Conservation (phyloP, 2,329 filamentous ascomycete genomes). For the Sclerotinia borealis region DNA sequence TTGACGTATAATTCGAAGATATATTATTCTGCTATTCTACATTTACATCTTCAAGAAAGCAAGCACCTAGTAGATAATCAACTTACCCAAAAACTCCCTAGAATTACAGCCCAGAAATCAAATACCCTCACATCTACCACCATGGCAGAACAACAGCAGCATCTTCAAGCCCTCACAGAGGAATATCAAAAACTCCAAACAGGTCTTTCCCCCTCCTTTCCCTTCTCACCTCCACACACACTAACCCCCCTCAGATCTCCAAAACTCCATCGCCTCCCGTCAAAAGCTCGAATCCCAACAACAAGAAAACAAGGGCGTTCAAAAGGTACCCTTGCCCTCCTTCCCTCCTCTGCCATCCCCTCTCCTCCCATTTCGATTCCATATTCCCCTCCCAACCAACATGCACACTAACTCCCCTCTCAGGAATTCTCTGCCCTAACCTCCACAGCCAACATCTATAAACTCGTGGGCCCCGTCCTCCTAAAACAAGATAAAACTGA, state of each 20-base stretch:
- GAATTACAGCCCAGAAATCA: not conserved
- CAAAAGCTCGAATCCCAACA: slow-evolving; percentile 92
- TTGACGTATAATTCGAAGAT: not conserved
- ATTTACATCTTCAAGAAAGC: not conserved
- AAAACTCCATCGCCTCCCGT: slow-evolving; percentile 66
- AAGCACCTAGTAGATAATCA: not conserved
- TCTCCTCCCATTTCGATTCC: not conserved
- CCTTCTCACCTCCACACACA: not conserved
- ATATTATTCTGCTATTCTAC: not conserved
- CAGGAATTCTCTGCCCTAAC: slow-evolving; percentile 78
- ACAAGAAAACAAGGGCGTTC: slow-evolving; percentile 85
- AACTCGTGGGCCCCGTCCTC: slow-evolving; percentile 85
- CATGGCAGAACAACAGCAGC: slow-evolving; percentile 70
- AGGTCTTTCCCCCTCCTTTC: slow-evolving; percentile 43
- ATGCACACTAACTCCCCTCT: not conserved
- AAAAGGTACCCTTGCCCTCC: slow-evolving; percentile 52
- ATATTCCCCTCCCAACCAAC: slow-evolving; percentile 9
- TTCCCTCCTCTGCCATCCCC: not conserved
- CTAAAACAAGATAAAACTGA: slow-evolving; percentile 92
- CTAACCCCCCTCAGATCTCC: slow-evolving; percentile 58
- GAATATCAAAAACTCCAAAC: slow-evolving; percentile 83
- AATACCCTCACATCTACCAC: not conserved
- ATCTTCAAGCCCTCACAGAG: slow-evolving; percentile 76
- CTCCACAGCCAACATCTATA: slow-evolving; percentile 88
- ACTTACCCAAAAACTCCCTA: not conserved